Conservation (phyloP, 768 basidiomycete species). For the Gloeostereum incarnatum region DNA sequence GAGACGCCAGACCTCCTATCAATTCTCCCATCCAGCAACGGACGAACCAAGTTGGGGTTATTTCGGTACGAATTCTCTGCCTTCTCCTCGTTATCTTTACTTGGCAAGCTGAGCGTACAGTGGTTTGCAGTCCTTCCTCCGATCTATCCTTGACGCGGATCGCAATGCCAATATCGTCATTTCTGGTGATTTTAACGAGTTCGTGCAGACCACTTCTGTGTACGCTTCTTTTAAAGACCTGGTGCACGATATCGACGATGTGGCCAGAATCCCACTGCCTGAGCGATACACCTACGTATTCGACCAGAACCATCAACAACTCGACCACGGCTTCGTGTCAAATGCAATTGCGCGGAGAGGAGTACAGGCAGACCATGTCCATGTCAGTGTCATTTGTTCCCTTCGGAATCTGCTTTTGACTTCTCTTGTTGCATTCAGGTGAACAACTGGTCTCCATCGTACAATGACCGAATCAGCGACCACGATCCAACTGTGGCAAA, state of each 20-base stretch:
- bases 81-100: background rate
- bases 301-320: conserved; percentile 48
- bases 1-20: conserved; percentile 49
- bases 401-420: background rate
- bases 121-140: conserved; percentile 41
- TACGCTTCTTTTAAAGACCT: conserved; percentile 31
- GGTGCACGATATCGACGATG: conserved; percentile 41
- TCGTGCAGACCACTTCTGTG: conserved; percentile 40
- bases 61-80: conserved; percentile 31
- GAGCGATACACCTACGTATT: conserved; percentile 58
- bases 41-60: conserved; percentile 36
- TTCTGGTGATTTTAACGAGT: conserved; percentile 60
- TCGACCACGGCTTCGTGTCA: conserved; percentile 52
- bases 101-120: conserved; percentile 4
- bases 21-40: conserved; percentile 41
- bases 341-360: conserved; percentile 29
- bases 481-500: conserved; percentile 52
- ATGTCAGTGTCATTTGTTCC: conserved; percentile 20
- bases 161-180: conserved; percentile 38
- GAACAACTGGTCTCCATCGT: conserved; percentile 45
- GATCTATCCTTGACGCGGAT: conserved; percentile 30
- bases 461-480: conserved; percentile 38
- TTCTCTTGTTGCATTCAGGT: conserved; percentile 3
- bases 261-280: conserved; percentile 31
- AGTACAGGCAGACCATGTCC: conserved; percentile 45